A percentile compares a stretch with the other conserved stretches of the same genome.
phyloP scores from a whole-genome alignment of 352 stramenopile species.

The Phytophthora sansomeana region DNA sequence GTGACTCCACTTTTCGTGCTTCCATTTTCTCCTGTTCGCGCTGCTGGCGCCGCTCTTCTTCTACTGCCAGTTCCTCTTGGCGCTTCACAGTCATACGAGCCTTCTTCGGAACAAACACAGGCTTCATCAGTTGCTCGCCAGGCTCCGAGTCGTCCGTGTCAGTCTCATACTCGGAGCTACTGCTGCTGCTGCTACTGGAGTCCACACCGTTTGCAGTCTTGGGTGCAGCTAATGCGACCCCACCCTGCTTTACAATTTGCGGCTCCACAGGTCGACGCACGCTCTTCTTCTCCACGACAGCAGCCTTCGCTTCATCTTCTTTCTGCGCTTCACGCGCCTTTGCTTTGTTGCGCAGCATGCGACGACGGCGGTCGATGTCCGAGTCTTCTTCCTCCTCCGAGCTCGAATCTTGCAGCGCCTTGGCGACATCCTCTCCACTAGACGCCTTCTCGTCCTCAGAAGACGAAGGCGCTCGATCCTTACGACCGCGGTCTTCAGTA shows the following conservation, averaged over 20 bases:
- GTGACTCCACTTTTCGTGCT: constrained; percentile 72
- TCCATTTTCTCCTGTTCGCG: constrained; percentile 68
- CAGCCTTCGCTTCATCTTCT: neutral
- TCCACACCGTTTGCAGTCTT: constrained; percentile 27
- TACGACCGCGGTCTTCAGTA: constrained; percentile 12
- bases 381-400: constrained; percentile 80
- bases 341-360: constrained; percentile 65
- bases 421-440: constrained; percentile 45
- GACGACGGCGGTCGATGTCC: constrained; percentile 68
- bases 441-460: constrained; percentile 27
- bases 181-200: constrained; percentile 53
- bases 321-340: constrained; percentile 31
- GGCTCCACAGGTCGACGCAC: constrained; percentile 36
- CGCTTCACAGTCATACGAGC: constrained; percentile 85
- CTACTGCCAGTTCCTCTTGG: constrained; percentile 78
- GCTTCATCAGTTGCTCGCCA: constrained; percentile 87
- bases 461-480: constrained; percentile 18
- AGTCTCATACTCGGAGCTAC: constrained; percentile 82
- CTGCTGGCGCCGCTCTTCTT: constrained; percentile 72
- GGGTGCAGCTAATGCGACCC: neutral
- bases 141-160: constrained; percentile 82
- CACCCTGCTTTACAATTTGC: constrained; percentile 48
- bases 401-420: constrained; percentile 77
- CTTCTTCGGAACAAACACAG: constrained; percentile 93
- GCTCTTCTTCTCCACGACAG: constrained; percentile 19